phyloP scores from a whole-genome alignment of 257 asterid genomes.

The Lycium barbarum region DNA sequence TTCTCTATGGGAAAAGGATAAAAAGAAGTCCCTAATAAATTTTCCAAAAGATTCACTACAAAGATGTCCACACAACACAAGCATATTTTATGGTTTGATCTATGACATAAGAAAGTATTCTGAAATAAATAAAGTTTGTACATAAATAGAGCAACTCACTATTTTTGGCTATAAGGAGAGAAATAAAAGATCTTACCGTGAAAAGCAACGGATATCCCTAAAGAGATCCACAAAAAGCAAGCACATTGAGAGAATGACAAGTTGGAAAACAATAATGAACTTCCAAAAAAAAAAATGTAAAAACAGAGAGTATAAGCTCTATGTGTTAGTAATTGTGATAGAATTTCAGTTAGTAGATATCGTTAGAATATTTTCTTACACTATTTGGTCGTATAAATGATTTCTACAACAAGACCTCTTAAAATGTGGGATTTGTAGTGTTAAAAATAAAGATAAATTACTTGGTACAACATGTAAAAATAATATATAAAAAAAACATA shows the following conservation, averaged over 20 bases:
- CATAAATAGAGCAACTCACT: neutral
- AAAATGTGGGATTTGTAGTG: too few species aligned
- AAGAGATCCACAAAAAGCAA: neutral
- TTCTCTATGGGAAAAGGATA: neutral
- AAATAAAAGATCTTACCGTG: neutral
- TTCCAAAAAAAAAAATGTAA: neutral
- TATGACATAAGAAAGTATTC: neutral
- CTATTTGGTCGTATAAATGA: neutral
- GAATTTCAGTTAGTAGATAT: too few species aligned
- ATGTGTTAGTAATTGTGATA: too few species aligned
- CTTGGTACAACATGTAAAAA: neutral
- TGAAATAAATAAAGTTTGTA: neutral
- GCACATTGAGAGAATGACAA: neutral
- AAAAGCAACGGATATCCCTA: neutral
- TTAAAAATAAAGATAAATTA: neutral
- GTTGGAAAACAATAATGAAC: neutral
- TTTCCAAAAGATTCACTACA: conserved; percentile 1
- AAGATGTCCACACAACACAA: conserved; percentile 19
- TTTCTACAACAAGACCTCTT: too few species aligned
- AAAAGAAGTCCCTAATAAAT: neutral
- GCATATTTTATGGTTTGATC: neutral
- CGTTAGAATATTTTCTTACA: neutral
- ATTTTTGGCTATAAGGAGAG: neutral
- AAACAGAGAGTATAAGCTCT: neutral
- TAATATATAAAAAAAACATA: neutral